Evolutionary conservation across 805 yeast species (phyloP), one percentile per base, ranked within the genome.

Genomic region (Kregervanrija delftensis): DNA sequence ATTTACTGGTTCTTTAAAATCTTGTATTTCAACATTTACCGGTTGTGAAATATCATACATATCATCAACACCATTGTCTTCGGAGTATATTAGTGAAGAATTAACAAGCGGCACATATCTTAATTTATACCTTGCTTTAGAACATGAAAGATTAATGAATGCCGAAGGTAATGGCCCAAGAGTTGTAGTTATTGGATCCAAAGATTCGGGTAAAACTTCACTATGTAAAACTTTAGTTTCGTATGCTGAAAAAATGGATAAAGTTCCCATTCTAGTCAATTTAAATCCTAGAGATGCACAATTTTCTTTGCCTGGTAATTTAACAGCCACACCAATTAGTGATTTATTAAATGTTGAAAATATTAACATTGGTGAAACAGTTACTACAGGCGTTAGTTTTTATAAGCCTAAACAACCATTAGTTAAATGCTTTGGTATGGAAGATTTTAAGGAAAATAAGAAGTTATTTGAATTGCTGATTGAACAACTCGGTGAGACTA

Each of bases 391-490:
- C 37, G 79, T 86, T 1, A 79, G 90, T 1, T 68, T 73, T 48
- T 79, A 83, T 50, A 90, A 86, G 60, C 86, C 86, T n/a, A 86
- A 87, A 60, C 95, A 87, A 61, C 97, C 98, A 0, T 61, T 84
- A n/a, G 91, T 85, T 8, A 82, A 84, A 55, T 81, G 75, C 55
- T 88, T 71, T 63, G 99, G 98, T 0, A 72, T 81, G 43, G 86
- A 81, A 40, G 64, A 68, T 33, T 70, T 77, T 11, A 52, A 64
- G 1, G 81, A 78, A 11, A 88, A 88, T 59, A 59, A 39, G 11
- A 32, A 39, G 28, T 15, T 12, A 13, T 22, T 11, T 37, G 12
- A 13, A 28, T 37, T 13, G 13, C 40, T 36, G 6, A 51, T 79
- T 1, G 58, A 76, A 1, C 70, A 74, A 47, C 63, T 70, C 33